Conservation (phyloP, 768 basidiomycete genomes). For the Hydnomerulius pinastri region DNA sequence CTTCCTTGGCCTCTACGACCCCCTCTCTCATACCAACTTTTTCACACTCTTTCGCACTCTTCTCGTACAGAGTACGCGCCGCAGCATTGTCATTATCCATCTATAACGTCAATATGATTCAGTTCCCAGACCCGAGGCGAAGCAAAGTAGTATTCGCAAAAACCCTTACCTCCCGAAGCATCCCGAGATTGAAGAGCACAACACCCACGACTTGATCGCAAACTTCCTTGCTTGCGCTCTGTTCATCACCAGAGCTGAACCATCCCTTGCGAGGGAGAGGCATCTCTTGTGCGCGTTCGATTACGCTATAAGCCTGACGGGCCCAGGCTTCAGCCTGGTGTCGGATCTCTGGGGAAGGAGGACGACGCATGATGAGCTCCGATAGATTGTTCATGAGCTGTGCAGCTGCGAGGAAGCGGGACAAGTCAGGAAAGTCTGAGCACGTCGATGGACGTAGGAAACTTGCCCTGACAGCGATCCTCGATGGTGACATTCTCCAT, state of each 20-base stretch:
- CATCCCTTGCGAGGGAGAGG: conserved; percentile 20
- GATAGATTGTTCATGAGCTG: conserved; percentile 53
- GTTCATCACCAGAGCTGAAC: conserved; percentile 24
- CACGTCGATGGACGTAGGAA: neutral
- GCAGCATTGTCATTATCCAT: conserved; percentile 33
- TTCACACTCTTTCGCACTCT: conserved; percentile 33
- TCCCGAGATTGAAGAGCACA: conserved; percentile 62
- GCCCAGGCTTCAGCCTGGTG: conserved; percentile 64
- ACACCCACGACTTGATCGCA: conserved; percentile 61
- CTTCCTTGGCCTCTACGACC: conserved; percentile 35
- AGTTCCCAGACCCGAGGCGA: neutral
- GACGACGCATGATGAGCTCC: conserved; percentile 39
- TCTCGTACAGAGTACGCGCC: conserved; percentile 33
- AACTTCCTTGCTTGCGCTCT: conserved; percentile 29
- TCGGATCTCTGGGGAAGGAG: conserved; percentile 37
- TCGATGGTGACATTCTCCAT: conserved; percentile 35
- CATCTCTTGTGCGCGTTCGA: conserved; percentile 27
- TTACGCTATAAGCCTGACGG: conserved; percentile 43
- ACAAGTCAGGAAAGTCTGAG: neutral
- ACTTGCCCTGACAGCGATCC: conserved; percentile 61
- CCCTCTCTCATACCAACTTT: conserved; percentile 35
- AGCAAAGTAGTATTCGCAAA: neutral
- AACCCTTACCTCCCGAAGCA: conserved; percentile 44
- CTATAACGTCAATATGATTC: conserved; percentile 12
- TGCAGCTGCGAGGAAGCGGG: conserved; percentile 33